Evolutionary conservation across 2,329 filamentous ascomycete genomes (phyloP), one percentile per base, ranked within the genome.

Genomic region (Sporothrix pallida): DNA sequence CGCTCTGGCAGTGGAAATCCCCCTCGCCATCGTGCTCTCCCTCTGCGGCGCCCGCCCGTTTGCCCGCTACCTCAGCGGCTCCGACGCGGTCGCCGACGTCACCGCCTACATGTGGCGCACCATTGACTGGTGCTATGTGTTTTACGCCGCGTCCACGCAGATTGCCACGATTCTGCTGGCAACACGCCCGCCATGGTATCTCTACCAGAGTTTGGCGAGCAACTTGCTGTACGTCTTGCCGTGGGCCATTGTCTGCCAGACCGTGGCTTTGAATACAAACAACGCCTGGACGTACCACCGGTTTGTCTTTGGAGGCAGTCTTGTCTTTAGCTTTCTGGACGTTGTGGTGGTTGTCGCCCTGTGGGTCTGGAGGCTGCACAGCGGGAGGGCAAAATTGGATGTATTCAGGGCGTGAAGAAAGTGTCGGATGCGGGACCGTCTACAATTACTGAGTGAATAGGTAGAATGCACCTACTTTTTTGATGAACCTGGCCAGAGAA

Each of bases 151-250:
- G 20, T 89, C 87, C 1, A 92, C 87, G 0, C 90, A 93, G 77
- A 81, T 93, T 0, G 89, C 90, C 0, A 86, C 89, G 0, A 83
- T 93, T 0, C 80, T 94, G 0, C 84, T 92, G 0, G 88, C 91
- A 0, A 92, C 90, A 0, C 81, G 85, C 0, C 90, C 91, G 0
- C 82, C 82, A 1, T 93, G 89, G 90, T 93, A 92, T 78, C 83
- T 93, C 0, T 89, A 87, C 74, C 91, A 93, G 79, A 90, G 88
- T 3, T 81, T 93, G 0, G 86, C 83, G 0, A 92, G 90, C 7
- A 93, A 93, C 77, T 67, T 93, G 0, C 79, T 91, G 0, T 93
- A 90, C 78, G 90, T 93, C 0, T 80, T 94, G 2, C 91, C 91
- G 0, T 93, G 91, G 90, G 90, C 91, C 0, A 87, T 93, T 56